These are phyloP conservation scores for Pluteus cervinus DNA, from an alignment of 768 basidiomycete species.

Conservation along the genomic window DNA sequence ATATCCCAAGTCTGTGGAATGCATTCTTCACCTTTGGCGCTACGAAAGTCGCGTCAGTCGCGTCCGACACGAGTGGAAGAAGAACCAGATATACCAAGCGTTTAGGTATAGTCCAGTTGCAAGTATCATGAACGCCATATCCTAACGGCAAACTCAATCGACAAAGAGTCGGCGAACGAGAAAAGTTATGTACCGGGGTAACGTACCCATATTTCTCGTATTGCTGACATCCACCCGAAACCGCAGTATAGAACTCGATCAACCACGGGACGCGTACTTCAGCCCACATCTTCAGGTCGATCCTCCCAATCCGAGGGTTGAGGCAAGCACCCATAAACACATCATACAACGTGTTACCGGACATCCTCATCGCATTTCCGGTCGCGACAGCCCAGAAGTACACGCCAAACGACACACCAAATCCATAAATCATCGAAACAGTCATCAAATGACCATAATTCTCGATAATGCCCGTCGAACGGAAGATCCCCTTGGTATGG, in stretches of 20 bases:
- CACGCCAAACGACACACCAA: slow-evolving; percentile 71
- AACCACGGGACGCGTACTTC: slow-evolving; percentile 98
- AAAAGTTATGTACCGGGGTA: slow-evolving; percentile 59
- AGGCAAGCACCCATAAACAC: slow-evolving; percentile 95
- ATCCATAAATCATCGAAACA: slow-evolving; percentile 90
- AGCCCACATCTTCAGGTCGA: slow-evolving; percentile 99
- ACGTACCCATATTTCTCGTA: slow-evolving; percentile 90
- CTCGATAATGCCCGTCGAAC: slow-evolving; percentile 91
- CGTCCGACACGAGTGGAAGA: neutral
- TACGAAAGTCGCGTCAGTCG: slow-evolving; percentile 20
- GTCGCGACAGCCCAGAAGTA: slow-evolving; percentile 75
- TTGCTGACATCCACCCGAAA: slow-evolving; percentile 93
- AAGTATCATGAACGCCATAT: slow-evolving; percentile 94
- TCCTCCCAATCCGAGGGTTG: slow-evolving; percentile 85
- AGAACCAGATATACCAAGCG: slow-evolving; percentile 70
- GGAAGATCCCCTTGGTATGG: slow-evolving; percentile 79
- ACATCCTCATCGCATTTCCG: slow-evolving; percentile 85
- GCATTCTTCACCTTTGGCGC: slow-evolving; percentile 90
- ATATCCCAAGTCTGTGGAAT: slow-evolving; percentile 99
- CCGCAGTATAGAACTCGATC: slow-evolving; percentile 86
- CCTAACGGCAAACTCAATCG: too few relatives aligned
- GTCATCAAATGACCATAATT: slow-evolving; percentile 96
- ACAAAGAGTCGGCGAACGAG: neutral
- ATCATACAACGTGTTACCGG: slow-evolving; percentile 91
- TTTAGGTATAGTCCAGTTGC: slow-evolving; percentile 97